phyloP scores from a whole-genome alignment of 805 yeast genomes.

The Yamadazyma phyllophila region DNA sequence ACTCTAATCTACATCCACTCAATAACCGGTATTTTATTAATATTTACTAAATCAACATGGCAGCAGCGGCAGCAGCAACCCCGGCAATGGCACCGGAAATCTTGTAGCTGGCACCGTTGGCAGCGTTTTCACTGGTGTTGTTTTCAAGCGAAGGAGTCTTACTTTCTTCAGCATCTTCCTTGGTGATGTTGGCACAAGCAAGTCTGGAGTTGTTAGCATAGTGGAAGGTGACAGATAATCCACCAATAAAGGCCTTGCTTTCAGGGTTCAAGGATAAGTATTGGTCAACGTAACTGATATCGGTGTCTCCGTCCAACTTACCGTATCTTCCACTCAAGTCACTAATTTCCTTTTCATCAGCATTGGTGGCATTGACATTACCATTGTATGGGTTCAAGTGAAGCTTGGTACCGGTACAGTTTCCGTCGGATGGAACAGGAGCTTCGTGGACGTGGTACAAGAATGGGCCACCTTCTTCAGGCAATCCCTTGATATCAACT shows the following conservation, averaged over 20 bases:
- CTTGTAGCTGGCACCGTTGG: conserved; percentile 1
- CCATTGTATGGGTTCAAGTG: conserved; percentile 43
- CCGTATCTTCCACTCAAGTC: conserved; percentile 44
- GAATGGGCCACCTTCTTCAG: conserved; percentile 37
- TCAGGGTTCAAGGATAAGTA: conserved; percentile 32
- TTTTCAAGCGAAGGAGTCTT: conserved; percentile 1
- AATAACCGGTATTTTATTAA: background rate
- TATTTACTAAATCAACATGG: conserved; percentile 1
- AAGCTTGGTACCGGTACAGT: conserved; percentile 34
- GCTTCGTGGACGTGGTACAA: conserved; percentile 37
- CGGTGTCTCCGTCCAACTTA: conserved; percentile 25
- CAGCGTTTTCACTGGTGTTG: conserved; percentile 2
- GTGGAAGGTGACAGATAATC: conserved; percentile 38
- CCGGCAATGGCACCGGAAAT: conserved; percentile 1
- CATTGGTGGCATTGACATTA: conserved; percentile 20
- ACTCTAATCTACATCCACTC: background rate
- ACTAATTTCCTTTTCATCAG: conserved; percentile 30
- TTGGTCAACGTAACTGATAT: conserved; percentile 24
- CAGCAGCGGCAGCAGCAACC: conserved; percentile 6
- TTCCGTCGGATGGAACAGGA: conserved; percentile 37
- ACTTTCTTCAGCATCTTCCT: conserved; percentile 6
- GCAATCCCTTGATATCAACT: conserved; percentile 33
- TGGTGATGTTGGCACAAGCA: conserved; percentile 40
- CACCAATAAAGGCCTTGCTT: conserved; percentile 28
- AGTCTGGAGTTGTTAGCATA: conserved; percentile 29